Conservation (phyloP, 306 rosid genomes). For the Adenanthera pavonina region DNA sequence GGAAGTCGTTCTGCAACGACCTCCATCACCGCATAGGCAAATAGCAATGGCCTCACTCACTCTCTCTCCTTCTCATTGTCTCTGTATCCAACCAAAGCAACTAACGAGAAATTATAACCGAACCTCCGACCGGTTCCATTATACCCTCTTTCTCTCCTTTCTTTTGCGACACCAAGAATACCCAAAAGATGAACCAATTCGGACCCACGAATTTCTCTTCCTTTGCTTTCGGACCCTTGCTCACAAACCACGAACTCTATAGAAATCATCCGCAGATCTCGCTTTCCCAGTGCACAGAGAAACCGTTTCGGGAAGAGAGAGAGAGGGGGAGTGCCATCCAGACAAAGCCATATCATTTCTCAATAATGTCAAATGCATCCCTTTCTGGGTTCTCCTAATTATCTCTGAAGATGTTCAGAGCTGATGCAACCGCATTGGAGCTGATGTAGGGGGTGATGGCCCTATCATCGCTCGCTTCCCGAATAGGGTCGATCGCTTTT, state of each 20-base stretch:
- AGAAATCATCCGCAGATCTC: conserved; percentile 61
- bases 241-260: conserved; percentile 39
- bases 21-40: conserved; percentile 6
- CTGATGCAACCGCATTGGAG: conserved; percentile 38
- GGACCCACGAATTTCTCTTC: conserved; percentile 76
- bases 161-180: conserved; percentile 42
- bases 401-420: conserved; percentile 30
- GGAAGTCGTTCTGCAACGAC: conserved; percentile 17
- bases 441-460: conserved; percentile 42
- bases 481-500: conserved; percentile 41
- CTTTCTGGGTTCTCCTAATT: conserved; percentile 23
- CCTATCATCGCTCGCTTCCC: conserved; percentile 48
- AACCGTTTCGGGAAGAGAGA: conserved; percentile 23
- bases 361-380: conserved; percentile 23
- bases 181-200: conserved; percentile 46
- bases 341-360: conserved; percentile 13
- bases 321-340: background rate
- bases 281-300: conserved; percentile 34
- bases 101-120: conserved; percentile 43
- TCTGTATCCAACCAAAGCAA: conserved; percentile 32
- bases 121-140: conserved; percentile 58
- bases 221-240: conserved; percentile 66
- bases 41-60: background rate
- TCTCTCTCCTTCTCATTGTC: background rate
- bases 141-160: conserved; percentile 51